A percentile compares a stretch with the other conserved stretches of the same genome.
phyloP scores from a whole-genome alignment of 768 basidiomycete species.

The Omphalotus guepiniiformis region DNA sequence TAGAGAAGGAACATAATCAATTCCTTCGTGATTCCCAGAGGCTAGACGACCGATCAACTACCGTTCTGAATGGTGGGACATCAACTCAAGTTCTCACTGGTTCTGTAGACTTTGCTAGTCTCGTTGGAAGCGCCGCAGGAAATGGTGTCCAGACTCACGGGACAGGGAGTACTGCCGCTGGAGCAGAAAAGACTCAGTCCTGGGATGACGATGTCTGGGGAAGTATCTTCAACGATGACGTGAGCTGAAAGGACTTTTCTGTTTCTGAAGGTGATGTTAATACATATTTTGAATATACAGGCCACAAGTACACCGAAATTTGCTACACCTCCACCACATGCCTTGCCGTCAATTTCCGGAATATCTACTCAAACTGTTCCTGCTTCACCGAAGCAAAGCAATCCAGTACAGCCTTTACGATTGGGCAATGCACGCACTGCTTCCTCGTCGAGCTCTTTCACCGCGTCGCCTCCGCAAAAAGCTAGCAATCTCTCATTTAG shows the following conservation, averaged over 20 bases:
- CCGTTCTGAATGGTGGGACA: slow-evolving; percentile 38
- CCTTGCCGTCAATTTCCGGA: slow-evolving; percentile 14
- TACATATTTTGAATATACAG: neutral
- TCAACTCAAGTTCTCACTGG: slow-evolving; percentile 33
- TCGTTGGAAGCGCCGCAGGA: slow-evolving; percentile 60
- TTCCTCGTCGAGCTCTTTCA: neutral
- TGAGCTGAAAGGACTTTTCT: neutral
- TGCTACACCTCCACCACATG: slow-evolving; percentile 9
- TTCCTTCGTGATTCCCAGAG: slow-evolving; percentile 92
- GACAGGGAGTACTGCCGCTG: neutral
- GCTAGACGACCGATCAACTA: slow-evolving; percentile 71
- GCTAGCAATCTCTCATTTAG: neutral
- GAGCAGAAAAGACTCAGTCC: slow-evolving; percentile 31
- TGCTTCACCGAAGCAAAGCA: slow-evolving; percentile 11
- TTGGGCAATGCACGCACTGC: neutral
- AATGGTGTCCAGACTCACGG: slow-evolving; percentile 36
- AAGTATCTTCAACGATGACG: slow-evolving; percentile 57
- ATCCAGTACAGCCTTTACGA: slow-evolving; percentile 12
- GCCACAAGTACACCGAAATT: neutral
- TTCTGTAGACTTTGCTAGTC: slow-evolving; percentile 79
- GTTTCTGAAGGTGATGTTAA: neutral
- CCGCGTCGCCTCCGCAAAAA: slow-evolving; percentile 27
- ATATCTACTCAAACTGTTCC: slow-evolving; percentile 11
- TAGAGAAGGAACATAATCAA: slow-evolving; percentile 89
- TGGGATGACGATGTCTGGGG: slow-evolving; percentile 91